These are phyloP conservation scores for Hypholoma sublateritium DNA, from an alignment of 768 basidiomycete species.

Conservation along the genomic window DNA sequence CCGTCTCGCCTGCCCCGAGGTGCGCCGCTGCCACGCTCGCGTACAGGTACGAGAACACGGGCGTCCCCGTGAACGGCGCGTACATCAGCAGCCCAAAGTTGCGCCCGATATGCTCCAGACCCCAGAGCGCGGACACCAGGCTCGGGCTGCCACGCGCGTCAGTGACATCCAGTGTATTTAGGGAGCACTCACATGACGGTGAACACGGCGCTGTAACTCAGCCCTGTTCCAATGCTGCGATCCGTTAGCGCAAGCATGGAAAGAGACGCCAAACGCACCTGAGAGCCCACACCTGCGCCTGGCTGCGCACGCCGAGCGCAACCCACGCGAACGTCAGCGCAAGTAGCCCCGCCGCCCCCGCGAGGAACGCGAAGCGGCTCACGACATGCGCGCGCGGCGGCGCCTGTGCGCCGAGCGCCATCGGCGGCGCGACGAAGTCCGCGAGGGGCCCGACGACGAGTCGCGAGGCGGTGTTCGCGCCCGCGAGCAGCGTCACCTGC, in stretches of 20 bases:
- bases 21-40: conserved; percentile 64
- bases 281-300: conserved; percentile 62
- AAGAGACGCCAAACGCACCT: conserved; percentile 43
- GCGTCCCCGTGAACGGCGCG: conserved; percentile 74
- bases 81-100: conserved; percentile 78
- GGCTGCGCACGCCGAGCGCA: conserved; percentile 44
- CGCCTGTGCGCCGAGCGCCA: conserved; percentile 39
- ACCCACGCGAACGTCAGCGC: conserved; percentile 56
- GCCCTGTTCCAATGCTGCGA: conserved; percentile 60
- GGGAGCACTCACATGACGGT: conserved; percentile 59
- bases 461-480: conserved; percentile 72
- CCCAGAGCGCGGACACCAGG: conserved; percentile 73
- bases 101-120: conserved; percentile 63
- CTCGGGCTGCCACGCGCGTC: conserved; percentile 49
- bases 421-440: conserved; percentile 68
- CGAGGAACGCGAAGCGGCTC: conserved; percentile 64
- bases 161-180: not conserved
- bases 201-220: conserved; percentile 70
- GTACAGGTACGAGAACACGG: conserved; percentile 77
- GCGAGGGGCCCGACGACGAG: conserved; percentile 68
- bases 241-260: not conserved
- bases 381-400: conserved; percentile 49
- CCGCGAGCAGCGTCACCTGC: conserved; percentile 71
- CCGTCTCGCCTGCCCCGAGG: conserved; percentile 31
- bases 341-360: conserved; percentile 47